Evolutionary conservation across 805 yeast species (phyloP).

Genomic region (Kodamaea laetipori): DNA sequence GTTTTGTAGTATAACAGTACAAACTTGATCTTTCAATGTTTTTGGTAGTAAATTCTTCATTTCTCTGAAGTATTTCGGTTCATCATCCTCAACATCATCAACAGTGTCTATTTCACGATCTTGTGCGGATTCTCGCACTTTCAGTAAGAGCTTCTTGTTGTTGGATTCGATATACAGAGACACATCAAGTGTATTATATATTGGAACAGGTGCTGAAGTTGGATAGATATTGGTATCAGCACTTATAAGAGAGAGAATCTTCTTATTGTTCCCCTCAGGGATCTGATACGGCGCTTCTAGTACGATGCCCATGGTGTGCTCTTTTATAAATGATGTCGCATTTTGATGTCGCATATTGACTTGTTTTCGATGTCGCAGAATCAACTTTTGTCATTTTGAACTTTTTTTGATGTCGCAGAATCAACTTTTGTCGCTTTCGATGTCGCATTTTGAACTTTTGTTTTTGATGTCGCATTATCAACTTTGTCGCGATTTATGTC

Average conservation of each 20-base stretch:
- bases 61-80: slow-evolving; percentile 13
- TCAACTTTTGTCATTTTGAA: background rate
- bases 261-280: background rate
- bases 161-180: slow-evolving; percentile 12
- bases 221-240: background rate
- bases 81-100: background rate
- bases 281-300: slow-evolving; percentile 1
- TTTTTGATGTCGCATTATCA: too few species aligned
- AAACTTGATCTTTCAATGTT: slow-evolving; percentile 35
- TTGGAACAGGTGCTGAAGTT: slow-evolving; percentile 7
- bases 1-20: slow-evolving; percentile 33
- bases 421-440: background rate
- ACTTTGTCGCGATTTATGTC: too few species aligned
- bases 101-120: background rate
- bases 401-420: too few species aligned
- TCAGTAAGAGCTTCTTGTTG: slow-evolving; percentile 11
- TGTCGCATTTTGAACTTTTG: too few species aligned
- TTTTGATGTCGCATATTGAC: too few species aligned
- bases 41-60: slow-evolving; percentile 33
- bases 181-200: slow-evolving; percentile 14
- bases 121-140: background rate
- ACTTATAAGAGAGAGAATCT: background rate
- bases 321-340: too few species aligned
- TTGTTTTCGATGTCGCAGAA: too few species aligned
- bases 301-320: background rate